Conservation (phyloP, 176 grass and related monocot genomes). For the Canna indica region DNA sequence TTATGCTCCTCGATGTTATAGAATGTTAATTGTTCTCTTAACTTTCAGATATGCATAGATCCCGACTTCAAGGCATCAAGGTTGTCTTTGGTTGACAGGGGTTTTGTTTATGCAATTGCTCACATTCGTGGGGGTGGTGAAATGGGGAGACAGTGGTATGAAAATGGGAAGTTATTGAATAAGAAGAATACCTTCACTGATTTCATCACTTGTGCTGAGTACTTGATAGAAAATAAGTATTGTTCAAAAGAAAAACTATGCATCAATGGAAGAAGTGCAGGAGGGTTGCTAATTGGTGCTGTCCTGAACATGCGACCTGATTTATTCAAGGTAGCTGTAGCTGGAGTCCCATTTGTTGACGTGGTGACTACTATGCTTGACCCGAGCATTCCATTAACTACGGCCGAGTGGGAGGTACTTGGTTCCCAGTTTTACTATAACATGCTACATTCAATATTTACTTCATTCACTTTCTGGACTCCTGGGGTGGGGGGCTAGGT, state of each 20-base stretch:
- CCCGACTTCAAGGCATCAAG: constrained; percentile 51
- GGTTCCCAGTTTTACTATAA: background rate
- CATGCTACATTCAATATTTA: background rate
- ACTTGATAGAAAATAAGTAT: constrained; percentile 71
- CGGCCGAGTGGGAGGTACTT: constrained; percentile 85
- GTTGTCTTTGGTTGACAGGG: constrained; percentile 73
- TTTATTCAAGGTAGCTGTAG: constrained; percentile 64
- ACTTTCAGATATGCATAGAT: constrained; percentile 56
- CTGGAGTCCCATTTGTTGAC: constrained; percentile 86
- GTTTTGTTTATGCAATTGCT: constrained; percentile 72
- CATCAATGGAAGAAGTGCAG: constrained; percentile 82
- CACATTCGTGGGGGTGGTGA: constrained; percentile 88
- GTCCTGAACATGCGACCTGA: constrained; percentile 92
- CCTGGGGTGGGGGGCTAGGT: too few relatives aligned
- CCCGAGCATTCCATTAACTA: constrained; percentile 75
- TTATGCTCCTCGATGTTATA: background rate
- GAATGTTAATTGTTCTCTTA: constrained; percentile 1
- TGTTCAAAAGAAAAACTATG: constrained; percentile 69
- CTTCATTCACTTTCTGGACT: background rate
- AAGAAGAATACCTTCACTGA: constrained; percentile 96
- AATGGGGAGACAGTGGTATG: constrained; percentile 94
- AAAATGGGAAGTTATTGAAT: constrained; percentile 69
- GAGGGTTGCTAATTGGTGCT: constrained; percentile 62
- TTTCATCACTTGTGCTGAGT: constrained; percentile 76
- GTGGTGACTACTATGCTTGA: constrained; percentile 91